A percentile compares a stretch with the other conserved stretches of the same genome.
phyloP scores from a whole-genome alignment of 805 yeast species.

The Torulaspora maleeae region DNA sequence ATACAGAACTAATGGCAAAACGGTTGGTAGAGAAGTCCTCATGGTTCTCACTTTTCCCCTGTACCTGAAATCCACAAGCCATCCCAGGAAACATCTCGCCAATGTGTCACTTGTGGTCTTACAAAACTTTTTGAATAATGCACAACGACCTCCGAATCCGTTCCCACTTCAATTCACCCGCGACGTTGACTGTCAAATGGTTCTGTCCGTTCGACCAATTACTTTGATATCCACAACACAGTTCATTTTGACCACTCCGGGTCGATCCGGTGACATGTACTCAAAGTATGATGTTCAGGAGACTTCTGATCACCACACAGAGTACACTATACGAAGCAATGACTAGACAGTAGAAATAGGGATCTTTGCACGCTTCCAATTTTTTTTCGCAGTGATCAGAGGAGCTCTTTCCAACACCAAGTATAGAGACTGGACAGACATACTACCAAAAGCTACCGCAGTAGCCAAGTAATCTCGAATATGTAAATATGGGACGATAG shows the following conservation, averaged over 20 bases:
- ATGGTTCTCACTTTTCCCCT: constrained; percentile 20
- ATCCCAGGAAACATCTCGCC: constrained; percentile 15
- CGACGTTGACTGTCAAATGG: constrained; percentile 18
- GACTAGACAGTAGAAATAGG: neutral
- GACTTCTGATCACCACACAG: constrained; percentile 23
- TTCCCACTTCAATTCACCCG: constrained; percentile 6
- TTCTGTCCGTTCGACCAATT: constrained; percentile 17
- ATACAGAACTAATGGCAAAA: constrained; percentile 10
- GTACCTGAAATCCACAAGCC: constrained; percentile 10
- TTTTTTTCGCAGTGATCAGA: no score
- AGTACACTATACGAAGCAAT: constrained; percentile 17
- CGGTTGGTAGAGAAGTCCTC: constrained; percentile 12
- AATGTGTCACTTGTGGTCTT: constrained; percentile 18
- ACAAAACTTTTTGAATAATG: constrained; percentile 5
- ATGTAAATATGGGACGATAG: neutral
- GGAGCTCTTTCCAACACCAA: no score
- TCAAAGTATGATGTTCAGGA: constrained; percentile 15
- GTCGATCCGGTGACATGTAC: constrained; percentile 18
- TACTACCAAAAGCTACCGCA: no score
- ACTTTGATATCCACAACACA: constrained; percentile 15
- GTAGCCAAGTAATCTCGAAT: no score
- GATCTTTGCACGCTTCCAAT: no score
- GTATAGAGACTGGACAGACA: no score
- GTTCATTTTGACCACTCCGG: constrained; percentile 21
- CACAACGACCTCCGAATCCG: constrained; percentile 3